Evolutionary conservation across 495 filamentous ascomycete genomes (phyloP).

Genomic region (Niebla homalea): DNA sequence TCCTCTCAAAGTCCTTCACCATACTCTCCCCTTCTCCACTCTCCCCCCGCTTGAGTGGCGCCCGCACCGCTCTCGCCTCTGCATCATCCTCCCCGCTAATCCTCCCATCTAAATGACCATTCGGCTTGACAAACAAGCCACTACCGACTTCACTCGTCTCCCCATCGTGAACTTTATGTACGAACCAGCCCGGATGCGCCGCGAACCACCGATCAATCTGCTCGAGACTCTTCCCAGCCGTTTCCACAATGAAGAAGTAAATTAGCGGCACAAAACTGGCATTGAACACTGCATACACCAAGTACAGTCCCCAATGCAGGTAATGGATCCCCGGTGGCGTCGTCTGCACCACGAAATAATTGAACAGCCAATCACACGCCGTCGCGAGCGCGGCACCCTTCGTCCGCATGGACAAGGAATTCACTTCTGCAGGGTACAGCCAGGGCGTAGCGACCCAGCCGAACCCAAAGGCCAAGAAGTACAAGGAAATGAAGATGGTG

Average conservation of each 20-base stretch:
- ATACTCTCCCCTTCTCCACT: constrained; percentile 3
- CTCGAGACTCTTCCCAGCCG: constrained; percentile 19
- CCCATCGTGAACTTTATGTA: constrained; percentile 8
- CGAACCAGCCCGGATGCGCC: constrained; percentile 11
- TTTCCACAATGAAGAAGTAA: constrained; percentile 50
- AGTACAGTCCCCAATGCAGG: constrained; percentile 26
- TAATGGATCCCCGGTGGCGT: constrained; percentile 30
- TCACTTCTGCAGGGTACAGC: constrained; percentile 49
- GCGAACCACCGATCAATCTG: constrained; percentile 19
- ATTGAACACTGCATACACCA: constrained; percentile 27
- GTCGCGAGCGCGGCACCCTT: constrained; percentile 38
- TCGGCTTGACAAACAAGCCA: neutral
- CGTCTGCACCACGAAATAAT: constrained; percentile 36
- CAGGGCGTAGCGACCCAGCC: constrained; percentile 44
- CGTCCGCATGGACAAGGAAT: constrained; percentile 41
- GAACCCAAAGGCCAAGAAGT: constrained; percentile 38
- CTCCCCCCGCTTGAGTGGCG: neutral
- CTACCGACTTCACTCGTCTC: neutral
- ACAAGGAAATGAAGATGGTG: constrained; percentile 42
- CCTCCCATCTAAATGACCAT: neutral
- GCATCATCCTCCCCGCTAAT: neutral
- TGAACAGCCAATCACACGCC: constrained; percentile 35
- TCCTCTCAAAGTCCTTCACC: constrained; percentile 8
- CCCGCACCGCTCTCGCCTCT: neutral
- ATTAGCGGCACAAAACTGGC: constrained; percentile 42